Evolutionary conservation across 2,329 filamentous ascomycete species (phyloP).

Genomic region (Didymella glomerata): DNA sequence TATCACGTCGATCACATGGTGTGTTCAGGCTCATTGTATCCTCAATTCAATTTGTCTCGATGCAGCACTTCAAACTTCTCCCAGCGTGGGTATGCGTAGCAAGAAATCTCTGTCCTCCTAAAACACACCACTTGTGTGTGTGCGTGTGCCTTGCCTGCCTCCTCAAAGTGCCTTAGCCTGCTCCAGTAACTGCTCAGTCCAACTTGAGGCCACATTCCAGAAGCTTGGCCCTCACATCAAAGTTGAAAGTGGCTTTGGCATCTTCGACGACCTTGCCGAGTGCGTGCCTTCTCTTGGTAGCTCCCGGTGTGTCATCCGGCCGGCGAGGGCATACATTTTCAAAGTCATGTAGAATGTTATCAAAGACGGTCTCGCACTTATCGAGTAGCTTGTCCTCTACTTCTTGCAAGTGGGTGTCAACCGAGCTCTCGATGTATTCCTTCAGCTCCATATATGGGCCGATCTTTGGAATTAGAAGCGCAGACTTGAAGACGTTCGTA

Average conservation of each 20-base stretch:
- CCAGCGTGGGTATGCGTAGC: neutral
- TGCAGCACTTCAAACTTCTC: neutral
- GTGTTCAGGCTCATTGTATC: neutral
- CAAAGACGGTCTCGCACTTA: neutral
- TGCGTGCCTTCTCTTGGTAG: constrained; percentile 1
- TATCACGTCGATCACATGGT: neutral
- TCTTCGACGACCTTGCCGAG: neutral
- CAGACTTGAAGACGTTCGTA: neutral
- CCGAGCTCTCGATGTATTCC: neutral
- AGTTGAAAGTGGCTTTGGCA: neutral
- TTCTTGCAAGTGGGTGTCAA: neutral
- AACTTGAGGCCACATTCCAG: constrained; percentile 4
- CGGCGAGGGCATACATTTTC: neutral
- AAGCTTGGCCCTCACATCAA: neutral
- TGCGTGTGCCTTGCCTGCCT: neutral
- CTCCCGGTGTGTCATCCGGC: neutral
- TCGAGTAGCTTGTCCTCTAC: neutral
- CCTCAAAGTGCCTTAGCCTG: neutral
- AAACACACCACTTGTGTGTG: neutral
- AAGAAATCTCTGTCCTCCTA: neutral
- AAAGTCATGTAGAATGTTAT: neutral
- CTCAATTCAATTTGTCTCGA: neutral
- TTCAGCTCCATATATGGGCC: constrained; percentile 7
- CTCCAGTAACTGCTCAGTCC: neutral
- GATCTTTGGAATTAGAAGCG: neutral